Base-by-base conservation (phyloP, 495 filamentous ascomycete genomes). In the Hypoxylon fuscum region DNA sequence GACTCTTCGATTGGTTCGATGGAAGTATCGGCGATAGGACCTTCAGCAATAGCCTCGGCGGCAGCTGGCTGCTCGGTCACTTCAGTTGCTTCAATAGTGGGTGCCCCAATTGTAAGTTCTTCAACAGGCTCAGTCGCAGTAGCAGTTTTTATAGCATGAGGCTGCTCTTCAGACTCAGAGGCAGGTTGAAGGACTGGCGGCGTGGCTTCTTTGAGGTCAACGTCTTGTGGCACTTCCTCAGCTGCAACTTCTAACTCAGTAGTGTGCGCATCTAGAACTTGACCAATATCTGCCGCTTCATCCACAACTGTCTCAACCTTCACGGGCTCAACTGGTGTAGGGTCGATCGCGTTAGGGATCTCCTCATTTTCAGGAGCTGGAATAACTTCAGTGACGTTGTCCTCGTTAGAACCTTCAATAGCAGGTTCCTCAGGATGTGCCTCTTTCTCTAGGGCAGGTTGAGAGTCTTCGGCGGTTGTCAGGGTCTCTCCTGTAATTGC, bases 391-490 rank as follows among this genome's bases (percentile, higher is more conserved):
- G 40, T 0, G 3, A 23, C 40, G 40, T 22, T 5, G 40, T 10
- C 8, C 41, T 43, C 21, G 20, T 14, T 20, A 3, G 21, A 1
- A 1, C 14, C 1, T 43, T 43, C 41, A 43, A 23, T 25, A 6
- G 12, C n/a, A n/a, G 41, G 21, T 6, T 43, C 21, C 21, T 25
- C 21, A 2, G n/a, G 17, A 14, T 2, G 22, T 10, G 17, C 5
- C 12, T 34, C 43, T 25, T 44, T 23, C 32, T 59, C 50, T 45
- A 40, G 31, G 14, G 20, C 34, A 7, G 17, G 27, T 18, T 44
- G 46, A 45, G 62, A 10, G 22, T 60, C 45, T 42, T 67, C 61
- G 9, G 50, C 31, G 18, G 18, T 35, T 18, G 32, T 17, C 34
- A 44, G 34, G 17, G 34, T 25, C 20, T 47, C 46, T 42, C 14